phyloP scores from a whole-genome alignment of 768 basidiomycete species.

The Mycena maculata region DNA sequence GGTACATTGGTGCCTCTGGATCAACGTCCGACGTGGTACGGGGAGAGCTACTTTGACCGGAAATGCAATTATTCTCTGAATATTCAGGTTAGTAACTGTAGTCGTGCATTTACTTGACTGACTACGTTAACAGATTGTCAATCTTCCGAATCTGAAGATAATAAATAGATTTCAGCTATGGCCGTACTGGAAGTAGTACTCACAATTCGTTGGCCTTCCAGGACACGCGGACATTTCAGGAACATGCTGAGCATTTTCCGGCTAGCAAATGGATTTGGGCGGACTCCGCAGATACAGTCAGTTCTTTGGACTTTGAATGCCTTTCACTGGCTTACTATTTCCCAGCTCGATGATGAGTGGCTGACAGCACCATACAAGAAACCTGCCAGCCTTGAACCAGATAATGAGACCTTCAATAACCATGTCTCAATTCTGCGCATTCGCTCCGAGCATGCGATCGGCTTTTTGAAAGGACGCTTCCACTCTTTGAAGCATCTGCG shows the following conservation, averaged over 20 bases:
- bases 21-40: slow-evolving; percentile 45
- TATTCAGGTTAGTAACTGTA: slow-evolving; percentile 41
- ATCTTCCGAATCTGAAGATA: slow-evolving; percentile 47
- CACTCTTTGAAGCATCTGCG: slow-evolving; percentile 24
- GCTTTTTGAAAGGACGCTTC: slow-evolving; percentile 21
- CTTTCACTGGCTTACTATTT: too few species aligned
- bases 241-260: slow-evolving; percentile 39
- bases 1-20: slow-evolving; percentile 52
- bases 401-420: slow-evolving; percentile 18
- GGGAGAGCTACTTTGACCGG: slow-evolving; percentile 51
- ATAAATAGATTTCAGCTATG: slow-evolving; percentile 49
- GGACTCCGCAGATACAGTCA: slow-evolving; percentile 51
- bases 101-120: too few species aligned
- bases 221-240: slow-evolving; percentile 35
- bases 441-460: slow-evolving; percentile 21
- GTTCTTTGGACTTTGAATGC: not conserved
- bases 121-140: slow-evolving; percentile 33
- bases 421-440: slow-evolving; percentile 18
- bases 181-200: slow-evolving; percentile 47
- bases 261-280: slow-evolving; percentile 49
- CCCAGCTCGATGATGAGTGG: slow-evolving; percentile 4
- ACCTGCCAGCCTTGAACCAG: not conserved
- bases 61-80: slow-evolving; percentile 55
- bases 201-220: slow-evolving; percentile 51
- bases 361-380: slow-evolving; percentile 21